Conservation (phyloP, 345 rosid genomes). For the Eucalyptus lansdowneana region DNA sequence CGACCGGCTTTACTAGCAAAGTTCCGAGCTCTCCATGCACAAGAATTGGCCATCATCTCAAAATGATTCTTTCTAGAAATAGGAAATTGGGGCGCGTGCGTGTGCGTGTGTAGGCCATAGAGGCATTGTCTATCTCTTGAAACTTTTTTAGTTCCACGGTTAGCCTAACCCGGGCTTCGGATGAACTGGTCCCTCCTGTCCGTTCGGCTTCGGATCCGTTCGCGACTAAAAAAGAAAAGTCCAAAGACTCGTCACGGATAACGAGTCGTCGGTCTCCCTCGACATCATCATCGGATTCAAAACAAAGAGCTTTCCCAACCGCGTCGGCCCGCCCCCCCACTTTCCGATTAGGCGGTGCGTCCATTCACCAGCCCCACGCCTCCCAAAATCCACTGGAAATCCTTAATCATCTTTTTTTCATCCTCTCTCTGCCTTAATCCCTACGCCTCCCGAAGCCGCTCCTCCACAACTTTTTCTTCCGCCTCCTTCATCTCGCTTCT, state of each 20-base stretch:
- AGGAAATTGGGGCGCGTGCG: neutral
- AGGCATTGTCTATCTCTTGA: neutral
- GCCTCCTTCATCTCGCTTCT: too few species aligned
- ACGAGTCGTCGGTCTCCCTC: neutral
- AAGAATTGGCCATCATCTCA: neutral
- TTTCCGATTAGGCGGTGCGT: neutral
- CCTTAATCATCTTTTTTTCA: neutral
- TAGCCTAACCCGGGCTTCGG: neutral
- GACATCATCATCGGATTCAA: neutral
- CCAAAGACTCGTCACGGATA: neutral
- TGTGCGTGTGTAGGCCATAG: neutral
- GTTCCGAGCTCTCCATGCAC: neutral
- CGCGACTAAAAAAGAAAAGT: neutral
- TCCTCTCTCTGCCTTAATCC: neutral
- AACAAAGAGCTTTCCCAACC: neutral
- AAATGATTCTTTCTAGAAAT: neutral
- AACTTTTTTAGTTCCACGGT: neutral
- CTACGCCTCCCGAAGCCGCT: neutral
- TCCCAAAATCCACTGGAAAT: neutral
- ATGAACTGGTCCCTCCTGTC: neutral
- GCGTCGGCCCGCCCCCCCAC: neutral
- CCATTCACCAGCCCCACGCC: neutral
- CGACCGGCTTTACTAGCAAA: rapidly evolving
- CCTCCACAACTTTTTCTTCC: neutral
- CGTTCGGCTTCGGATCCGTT: neutral